phyloP scores from a whole-genome alignment of 192 early-diverging fungal genomes.

The Pilaira anomala region DNA sequence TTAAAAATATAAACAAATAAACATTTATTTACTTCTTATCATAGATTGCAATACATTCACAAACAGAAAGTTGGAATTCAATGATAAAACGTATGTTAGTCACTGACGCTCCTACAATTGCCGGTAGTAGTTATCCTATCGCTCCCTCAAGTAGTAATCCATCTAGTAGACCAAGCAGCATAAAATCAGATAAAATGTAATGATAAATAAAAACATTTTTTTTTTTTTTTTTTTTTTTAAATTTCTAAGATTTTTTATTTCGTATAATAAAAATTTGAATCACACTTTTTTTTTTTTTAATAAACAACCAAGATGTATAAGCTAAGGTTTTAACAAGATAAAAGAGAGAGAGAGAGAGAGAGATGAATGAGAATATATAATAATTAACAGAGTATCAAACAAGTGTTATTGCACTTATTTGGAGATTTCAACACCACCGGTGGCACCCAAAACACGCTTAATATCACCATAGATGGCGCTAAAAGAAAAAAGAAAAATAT shows the following conservation, averaged over 20 bases:
- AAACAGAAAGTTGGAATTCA: constrained; percentile 51
- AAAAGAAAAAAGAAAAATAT: constrained; percentile 1
- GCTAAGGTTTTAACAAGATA: neutral
- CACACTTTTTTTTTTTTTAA: neutral
- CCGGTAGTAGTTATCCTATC: too few species aligned
- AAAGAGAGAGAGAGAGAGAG: neutral
- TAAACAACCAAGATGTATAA: neutral
- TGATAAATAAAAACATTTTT: constrained; percentile 2
- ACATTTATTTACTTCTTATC: neutral
- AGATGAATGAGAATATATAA: neutral
- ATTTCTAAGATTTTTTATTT: too few species aligned
- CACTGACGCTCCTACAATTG: constrained; percentile 34
- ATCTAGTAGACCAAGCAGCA: too few species aligned
- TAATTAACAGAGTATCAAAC: neutral
- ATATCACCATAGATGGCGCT: constrained; percentile 59
- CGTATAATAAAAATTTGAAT: too few species aligned
- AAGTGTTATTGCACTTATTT: constrained; percentile 24
- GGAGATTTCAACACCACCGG: constrained; percentile 52
- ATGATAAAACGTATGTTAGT: constrained; percentile 56
- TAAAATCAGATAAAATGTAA: neutral
- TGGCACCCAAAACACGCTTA: constrained; percentile 61
- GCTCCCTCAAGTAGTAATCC: too few species aligned
- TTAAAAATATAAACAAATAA: neutral
- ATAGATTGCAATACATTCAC: constrained; percentile 51
- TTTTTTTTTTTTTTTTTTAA: too few species aligned